phyloP scores from a whole-genome alignment of 148 eudicot species.

The Salicornia ramosissima region DNA sequence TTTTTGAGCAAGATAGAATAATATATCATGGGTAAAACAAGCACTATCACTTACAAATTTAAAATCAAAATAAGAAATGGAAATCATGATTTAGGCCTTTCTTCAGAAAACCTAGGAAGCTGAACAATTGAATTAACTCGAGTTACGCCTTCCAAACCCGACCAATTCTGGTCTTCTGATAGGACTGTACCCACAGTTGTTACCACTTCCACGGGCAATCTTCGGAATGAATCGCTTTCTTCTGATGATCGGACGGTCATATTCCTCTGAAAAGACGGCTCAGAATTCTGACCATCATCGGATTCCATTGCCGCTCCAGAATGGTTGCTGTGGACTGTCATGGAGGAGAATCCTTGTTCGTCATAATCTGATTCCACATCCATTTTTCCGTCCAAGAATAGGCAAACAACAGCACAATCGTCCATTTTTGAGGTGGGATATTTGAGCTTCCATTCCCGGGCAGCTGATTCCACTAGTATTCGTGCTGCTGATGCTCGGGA shows the following conservation, averaged over 20 bases:
- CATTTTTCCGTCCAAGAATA: constrained; percentile 87
- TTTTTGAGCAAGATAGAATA: constrained; percentile 1
- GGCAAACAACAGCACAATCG: constrained; percentile 92
- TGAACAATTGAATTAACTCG: constrained; percentile 96
- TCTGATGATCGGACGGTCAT: constrained; percentile 68
- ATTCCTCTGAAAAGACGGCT: constrained; percentile 78
- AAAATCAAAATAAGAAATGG: too few relatives aligned
- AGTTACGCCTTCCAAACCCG: constrained; percentile 92
- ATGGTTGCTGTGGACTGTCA: constrained; percentile 64
- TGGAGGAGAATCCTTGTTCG: constrained; percentile 72
- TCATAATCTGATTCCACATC: constrained; percentile 71
- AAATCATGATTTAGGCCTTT: constrained; percentile 38
- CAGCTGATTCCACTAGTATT: constrained; percentile 72
- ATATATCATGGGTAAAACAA: background rate
- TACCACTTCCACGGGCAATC: constrained; percentile 34
- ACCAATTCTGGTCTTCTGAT: constrained; percentile 76
- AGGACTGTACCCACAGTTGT: constrained; percentile 34
- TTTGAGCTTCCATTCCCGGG: constrained; percentile 87
- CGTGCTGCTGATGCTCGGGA: constrained; percentile 82
- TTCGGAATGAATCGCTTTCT: constrained; percentile 41
- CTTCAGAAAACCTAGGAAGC: constrained; percentile 91
- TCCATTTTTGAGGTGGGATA: constrained; percentile 98
- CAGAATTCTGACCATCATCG: constrained; percentile 70
- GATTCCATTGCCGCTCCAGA: constrained; percentile 64
- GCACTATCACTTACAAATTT: background rate